Percentiles rank a stretch among this genome's conserved stretches.
phyloP scores from a whole-genome alignment of 1,139 yeast genomes.

The Sugiyamaella castrensis region DNA sequence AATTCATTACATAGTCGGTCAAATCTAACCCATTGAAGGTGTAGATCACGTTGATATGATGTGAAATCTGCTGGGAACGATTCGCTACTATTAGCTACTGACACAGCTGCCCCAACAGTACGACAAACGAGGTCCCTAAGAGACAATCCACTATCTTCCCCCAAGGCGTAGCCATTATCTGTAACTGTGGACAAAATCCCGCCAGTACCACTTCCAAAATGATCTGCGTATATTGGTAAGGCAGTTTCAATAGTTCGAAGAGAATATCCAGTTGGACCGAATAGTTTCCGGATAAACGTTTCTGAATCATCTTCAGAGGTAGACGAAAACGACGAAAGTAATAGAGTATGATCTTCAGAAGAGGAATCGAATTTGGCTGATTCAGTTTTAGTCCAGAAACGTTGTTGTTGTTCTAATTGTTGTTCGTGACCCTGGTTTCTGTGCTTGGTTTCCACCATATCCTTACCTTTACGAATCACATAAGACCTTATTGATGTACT shows the following conservation, averaged over 20 bases:
- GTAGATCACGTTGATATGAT: slow-evolving; percentile 34
- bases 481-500: slow-evolving; percentile 46
- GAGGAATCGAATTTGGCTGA: neutral
- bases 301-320: slow-evolving; percentile 35
- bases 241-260: slow-evolving; percentile 46
- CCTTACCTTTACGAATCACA: slow-evolving; percentile 23
- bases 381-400: slow-evolving; percentile 4
- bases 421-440: too few relatives aligned
- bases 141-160: slow-evolving; percentile 21
- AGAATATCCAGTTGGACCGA: slow-evolving; percentile 50
- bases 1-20: slow-evolving; percentile 66
- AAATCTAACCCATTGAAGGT: slow-evolving; percentile 56
- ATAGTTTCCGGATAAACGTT: slow-evolving; percentile 44
- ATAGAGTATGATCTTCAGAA: slow-evolving; percentile 11
- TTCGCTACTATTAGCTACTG: slow-evolving; percentile 17
- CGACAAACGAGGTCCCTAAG: slow-evolving; percentile 36
- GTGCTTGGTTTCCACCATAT: too few relatives aligned
- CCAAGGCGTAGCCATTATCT: neutral
- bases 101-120: slow-evolving; percentile 33
- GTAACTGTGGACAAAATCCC: slow-evolving; percentile 5
- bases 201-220: slow-evolving; percentile 21
- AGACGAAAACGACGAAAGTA: slow-evolving; percentile 13
- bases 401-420: neutral
- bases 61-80: slow-evolving; percentile 18
- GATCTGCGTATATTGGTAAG: slow-evolving; percentile 38